Base-by-base conservation (phyloP, 306 rosid genomes). In the Casuarina glauca region DNA sequence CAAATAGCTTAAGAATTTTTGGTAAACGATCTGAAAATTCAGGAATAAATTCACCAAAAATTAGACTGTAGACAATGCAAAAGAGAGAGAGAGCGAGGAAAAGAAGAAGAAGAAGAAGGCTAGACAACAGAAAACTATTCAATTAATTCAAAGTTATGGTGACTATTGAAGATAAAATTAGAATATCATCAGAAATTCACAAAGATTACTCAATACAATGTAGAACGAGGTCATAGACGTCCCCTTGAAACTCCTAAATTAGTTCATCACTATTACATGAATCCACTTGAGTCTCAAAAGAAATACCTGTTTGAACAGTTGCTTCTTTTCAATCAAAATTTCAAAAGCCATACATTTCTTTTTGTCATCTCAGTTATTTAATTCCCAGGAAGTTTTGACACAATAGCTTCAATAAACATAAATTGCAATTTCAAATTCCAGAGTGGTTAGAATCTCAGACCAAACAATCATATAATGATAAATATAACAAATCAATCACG, bases 381-480 rank as follows among this genome's bases (percentile, higher is more conserved):
- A n/a, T n/a, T 20, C 10, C 16, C 54, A 53, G 49, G 38, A 63
- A n/a, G 36, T 73, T 66, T 66, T 35, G 45, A 74, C 19, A 6
- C 26, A 63, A 3, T 10, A 53, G 52, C 76, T 36, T 51, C 48
- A 10, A 6, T 3, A 43, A 16, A 43, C 53, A 76, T n/a, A 66
- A 71, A 42, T 43, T 16, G 20, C 52, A 54, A 8, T 44, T 66
- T 12, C 58, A 53, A 26, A 1, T 51, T 11, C 38, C 10, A 44
- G 35, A 64, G 72, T 55, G 76, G 35, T 62, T n/a, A 6, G 60
- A 77, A 9, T 42, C 39, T 32, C 63, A 63, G 48, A 45, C 11
- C 15, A 32, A 49, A 15, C 36, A 80, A 67, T 70, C 52, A 44
- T 26, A 68, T 53, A 70, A 48, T 60, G 64, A 26, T 9, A 39